Percentiles rank a stretch among this genome's conserved stretches.
Conservation (phyloP, 352 stramenopile species). For the Globisporangium nodosum region DNA sequence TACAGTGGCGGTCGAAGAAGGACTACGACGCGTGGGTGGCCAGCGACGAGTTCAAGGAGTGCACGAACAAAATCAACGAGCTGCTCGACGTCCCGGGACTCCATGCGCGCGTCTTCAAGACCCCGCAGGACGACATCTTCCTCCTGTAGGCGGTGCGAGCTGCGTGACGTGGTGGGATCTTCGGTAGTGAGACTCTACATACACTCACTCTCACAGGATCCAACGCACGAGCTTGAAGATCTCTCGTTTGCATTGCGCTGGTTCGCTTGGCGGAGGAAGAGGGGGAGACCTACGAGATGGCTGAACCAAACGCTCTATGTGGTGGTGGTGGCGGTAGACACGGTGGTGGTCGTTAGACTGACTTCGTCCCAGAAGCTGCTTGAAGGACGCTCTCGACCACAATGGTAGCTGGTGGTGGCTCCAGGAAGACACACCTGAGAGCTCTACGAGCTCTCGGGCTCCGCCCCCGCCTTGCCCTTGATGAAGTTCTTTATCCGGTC, state of each 20-base stretch:
- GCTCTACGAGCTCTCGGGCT: conserved; percentile 7
- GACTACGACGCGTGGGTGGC: conserved; percentile 77
- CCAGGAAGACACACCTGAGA: neutral
- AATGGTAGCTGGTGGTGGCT: no score
- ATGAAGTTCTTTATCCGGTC: conserved; percentile 89
- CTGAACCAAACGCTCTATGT: neutral
- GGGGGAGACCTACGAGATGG: neutral
- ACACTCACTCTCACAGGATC: neutral
- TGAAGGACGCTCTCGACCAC: no score
- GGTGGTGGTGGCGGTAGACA: neutral
- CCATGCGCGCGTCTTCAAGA: conserved; percentile 78
- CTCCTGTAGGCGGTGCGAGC: conserved; percentile 35
- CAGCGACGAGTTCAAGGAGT: conserved; percentile 75
- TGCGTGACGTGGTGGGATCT: no score
- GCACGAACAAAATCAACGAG: conserved; percentile 79
- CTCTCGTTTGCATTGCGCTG: neutral
- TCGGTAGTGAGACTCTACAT: no score
- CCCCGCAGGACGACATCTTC: conserved; percentile 78
- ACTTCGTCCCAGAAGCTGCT: no score
- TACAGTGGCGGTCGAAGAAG: conserved; percentile 72
- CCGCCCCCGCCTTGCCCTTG: conserved; percentile 41
- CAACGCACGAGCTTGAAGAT: neutral
- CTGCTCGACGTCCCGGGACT: conserved; percentile 76
- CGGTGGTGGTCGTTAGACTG: no score
- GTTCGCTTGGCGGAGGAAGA: no score